phyloP scores from a whole-genome alignment of 208 protist species.

The Crithidia thermophila region DNA sequence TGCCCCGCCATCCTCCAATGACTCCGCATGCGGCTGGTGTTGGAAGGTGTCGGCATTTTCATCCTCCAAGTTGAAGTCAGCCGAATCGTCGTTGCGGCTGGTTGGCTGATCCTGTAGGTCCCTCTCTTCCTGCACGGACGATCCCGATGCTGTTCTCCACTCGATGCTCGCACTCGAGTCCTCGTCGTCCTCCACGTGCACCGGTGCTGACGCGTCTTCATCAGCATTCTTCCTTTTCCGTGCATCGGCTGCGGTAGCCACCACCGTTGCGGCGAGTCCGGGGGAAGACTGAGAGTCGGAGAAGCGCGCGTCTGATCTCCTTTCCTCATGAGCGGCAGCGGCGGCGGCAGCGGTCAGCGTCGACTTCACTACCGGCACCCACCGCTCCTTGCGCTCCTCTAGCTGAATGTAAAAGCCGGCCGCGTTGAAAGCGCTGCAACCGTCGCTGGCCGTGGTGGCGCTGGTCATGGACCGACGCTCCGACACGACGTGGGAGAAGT shows the following conservation, averaged over 20 bases:
- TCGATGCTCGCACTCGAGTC: not conserved
- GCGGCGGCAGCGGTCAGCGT: too few species aligned
- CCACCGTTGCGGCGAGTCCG: too few species aligned
- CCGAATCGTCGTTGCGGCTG: not conserved
- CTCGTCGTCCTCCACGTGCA: not conserved
- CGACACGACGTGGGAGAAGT: not conserved
- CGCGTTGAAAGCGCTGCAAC: conserved; percentile 1
- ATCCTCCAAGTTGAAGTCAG: too few species aligned
- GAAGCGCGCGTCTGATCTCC: too few species aligned
- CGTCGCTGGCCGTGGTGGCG: not conserved
- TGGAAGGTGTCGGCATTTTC: too few species aligned
- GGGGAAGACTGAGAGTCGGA: too few species aligned
- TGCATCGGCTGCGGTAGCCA: too few species aligned
- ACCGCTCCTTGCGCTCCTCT: conserved; percentile 18
- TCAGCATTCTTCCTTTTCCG: too few species aligned
- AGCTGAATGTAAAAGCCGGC: conserved; percentile 18
- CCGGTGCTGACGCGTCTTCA: too few species aligned
- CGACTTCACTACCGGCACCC: not conserved
- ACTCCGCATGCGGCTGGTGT: not conserved
- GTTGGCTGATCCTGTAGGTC: not conserved
- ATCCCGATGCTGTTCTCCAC: conserved; percentile 9
- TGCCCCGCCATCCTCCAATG: not conserved
- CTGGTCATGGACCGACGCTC: not conserved
- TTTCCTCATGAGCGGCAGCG: too few species aligned
- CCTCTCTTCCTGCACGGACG: too few species aligned